Evolutionary conservation across 1,284 basidiomycete genomes (phyloP).

Genomic region (Sporisorium exsertum): DNA sequence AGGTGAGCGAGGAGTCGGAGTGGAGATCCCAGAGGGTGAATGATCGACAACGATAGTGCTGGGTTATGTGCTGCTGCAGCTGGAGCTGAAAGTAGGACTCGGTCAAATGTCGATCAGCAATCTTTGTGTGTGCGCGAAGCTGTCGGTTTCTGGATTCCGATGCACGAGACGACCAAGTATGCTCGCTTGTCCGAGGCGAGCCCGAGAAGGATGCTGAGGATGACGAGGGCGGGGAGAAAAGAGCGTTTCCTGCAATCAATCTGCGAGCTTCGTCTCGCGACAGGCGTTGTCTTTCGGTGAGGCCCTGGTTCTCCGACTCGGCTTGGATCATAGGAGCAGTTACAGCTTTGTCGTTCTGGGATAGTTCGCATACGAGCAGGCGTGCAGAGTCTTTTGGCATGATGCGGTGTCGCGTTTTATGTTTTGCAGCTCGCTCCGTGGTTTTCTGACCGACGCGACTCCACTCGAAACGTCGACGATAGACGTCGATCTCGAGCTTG

Average conservation of each 20-base stretch:
- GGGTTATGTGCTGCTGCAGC: conserved; percentile 37
- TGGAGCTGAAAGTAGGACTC: conserved; percentile 48
- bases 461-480: conserved; percentile 25
- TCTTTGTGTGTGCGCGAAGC: conserved; percentile 32
- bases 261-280: conserved; percentile 25
- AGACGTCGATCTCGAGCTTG: conserved; percentile 24
- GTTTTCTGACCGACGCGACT: not conserved
- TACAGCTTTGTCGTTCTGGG: conserved; percentile 11
- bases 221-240: conserved; percentile 3
- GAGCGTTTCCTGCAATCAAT: conserved; percentile 11
- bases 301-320: not conserved
- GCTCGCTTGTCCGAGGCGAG: not conserved
- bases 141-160: conserved; percentile 10
- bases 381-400: conserved; percentile 2
- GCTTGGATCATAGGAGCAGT: not conserved
- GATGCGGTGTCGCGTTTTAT: not conserved
- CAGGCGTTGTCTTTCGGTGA: conserved; percentile 4
- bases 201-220: not conserved
- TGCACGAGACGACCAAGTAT: conserved; percentile 1
- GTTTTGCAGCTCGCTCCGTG: not conserved
- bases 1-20: conserved; percentile 5
- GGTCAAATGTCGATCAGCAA: conserved; percentile 32
- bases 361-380: conserved; percentile 9
- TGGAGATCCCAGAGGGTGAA: conserved; percentile 22
- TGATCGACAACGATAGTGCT: conserved; percentile 2